Percentiles rank a stretch among this genome's conserved stretches.
These are phyloP conservation scores for Solanum sitiens DNA, from an alignment of 257 asterid species.

Conservation along the genomic window DNA sequence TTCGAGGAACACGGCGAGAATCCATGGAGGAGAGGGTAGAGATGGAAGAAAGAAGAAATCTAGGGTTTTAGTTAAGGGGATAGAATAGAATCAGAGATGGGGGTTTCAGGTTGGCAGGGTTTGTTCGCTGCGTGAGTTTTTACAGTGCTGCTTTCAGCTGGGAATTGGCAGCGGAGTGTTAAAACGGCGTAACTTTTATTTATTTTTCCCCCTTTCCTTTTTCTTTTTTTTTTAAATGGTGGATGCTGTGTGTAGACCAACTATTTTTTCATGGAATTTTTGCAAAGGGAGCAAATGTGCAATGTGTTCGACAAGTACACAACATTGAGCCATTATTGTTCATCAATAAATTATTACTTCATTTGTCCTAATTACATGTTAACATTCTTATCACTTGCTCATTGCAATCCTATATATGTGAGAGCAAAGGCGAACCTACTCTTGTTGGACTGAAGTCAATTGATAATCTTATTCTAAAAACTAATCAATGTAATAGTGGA, in stretches of 20 bases:
- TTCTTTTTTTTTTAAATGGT: neutral
- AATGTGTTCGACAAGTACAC: neutral
- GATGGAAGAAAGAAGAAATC: neutral
- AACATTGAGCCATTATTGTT: neutral
- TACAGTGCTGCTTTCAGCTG: neutral
- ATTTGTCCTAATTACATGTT: neutral
- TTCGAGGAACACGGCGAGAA: slow-evolving; percentile 65
- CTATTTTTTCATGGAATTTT: neutral
- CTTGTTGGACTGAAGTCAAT: neutral
- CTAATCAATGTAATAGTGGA: neutral
- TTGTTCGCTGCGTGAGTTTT: neutral
- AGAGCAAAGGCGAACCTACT: neutral
- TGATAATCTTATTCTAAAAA: neutral
- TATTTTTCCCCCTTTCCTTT: neutral
- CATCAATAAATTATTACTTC: neutral
- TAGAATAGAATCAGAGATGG: neutral
- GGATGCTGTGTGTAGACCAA: neutral
- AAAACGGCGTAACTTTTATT: neutral
- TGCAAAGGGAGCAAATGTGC: neutral
- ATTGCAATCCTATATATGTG: neutral
- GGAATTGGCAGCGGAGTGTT: neutral
- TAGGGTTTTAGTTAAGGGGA: neutral
- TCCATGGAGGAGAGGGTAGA: slow-evolving; percentile 32
- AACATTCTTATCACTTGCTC: neutral
- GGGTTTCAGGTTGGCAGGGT: neutral